These are phyloP conservation scores for Aspergillus baeticus DNA, from an alignment of 495 filamentous ascomycete genomes.

Conservation along the genomic window DNA sequence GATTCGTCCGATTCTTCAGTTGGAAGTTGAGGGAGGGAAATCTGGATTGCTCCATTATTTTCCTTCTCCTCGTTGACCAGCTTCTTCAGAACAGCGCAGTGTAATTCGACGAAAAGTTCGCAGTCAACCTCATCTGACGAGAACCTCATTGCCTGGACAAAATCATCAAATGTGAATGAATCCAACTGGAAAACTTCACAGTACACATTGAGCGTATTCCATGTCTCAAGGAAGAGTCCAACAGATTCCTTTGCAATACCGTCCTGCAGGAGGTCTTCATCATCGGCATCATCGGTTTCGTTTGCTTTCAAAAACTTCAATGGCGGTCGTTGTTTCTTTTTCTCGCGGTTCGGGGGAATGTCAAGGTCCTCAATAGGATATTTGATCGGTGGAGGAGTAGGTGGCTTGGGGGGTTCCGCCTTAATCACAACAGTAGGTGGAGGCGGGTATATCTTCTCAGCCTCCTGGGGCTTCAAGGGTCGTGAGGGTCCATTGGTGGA, in stretches of 20 bases:
- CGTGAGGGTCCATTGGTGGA: conserved; percentile 30
- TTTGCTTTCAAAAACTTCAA: conserved; percentile 75
- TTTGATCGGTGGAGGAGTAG: conserved; percentile 77
- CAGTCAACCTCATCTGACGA: conserved; percentile 75
- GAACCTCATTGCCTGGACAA: conserved; percentile 81
- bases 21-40: conserved; percentile 74
- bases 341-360: conserved; percentile 57
- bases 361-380: conserved; percentile 96
- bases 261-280: conserved; percentile 44
- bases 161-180: conserved; percentile 98
- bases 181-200: conserved; percentile 90
- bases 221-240: conserved; percentile 79
- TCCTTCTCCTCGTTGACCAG: conserved; percentile 73
- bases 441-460: conserved; percentile 33
- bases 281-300: conserved; percentile 38
- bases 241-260: conserved; percentile 77
- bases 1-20: conserved; percentile 55
- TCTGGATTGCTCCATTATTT: conserved; percentile 70
- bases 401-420: conserved; percentile 43
- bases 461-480: conserved; percentile 39
- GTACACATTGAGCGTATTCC: conserved; percentile 96
- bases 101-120: conserved; percentile 84
- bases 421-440: conserved; percentile 36
- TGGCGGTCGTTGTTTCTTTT: conserved; percentile 61
- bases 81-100: conserved; percentile 87